phyloP scores from a whole-genome alignment of 495 filamentous ascomycete species.

The Halenospora varia region DNA sequence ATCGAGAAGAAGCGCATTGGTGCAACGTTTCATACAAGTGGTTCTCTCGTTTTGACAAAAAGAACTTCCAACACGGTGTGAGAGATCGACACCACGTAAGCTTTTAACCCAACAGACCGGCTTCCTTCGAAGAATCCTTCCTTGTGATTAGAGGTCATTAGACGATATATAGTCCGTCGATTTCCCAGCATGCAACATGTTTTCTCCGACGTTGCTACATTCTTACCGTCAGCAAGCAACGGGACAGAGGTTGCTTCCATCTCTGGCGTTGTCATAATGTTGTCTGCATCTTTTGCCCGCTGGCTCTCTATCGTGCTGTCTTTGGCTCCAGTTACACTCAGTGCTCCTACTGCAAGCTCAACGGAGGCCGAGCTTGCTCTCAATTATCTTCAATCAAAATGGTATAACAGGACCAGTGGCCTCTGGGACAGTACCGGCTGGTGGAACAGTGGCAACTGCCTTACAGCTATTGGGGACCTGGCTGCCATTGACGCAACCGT shows the following conservation, averaged over 20 bases:
- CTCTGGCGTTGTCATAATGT: neutral
- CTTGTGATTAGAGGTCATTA: neutral
- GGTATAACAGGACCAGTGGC: slow-evolving; percentile 59
- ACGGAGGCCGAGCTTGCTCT: slow-evolving; percentile 27
- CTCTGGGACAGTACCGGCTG: slow-evolving; percentile 65
- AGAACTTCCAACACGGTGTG: neutral
- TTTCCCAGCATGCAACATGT: neutral
- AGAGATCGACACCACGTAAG: neutral
- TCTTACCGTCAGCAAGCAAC: neutral
- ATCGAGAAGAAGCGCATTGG: no score
- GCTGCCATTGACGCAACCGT: slow-evolving; percentile 40
- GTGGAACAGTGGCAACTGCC: slow-evolving; percentile 73
- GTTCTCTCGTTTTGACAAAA: neutral
- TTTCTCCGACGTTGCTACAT: neutral
- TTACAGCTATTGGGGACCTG: slow-evolving; percentile 61
- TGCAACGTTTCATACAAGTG: neutral
- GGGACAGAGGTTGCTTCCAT: neutral
- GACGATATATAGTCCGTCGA: neutral
- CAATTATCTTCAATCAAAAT: slow-evolving; percentile 51
- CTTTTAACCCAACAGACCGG: neutral
- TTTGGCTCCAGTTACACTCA: neutral
- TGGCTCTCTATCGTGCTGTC: neutral
- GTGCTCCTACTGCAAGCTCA: neutral
- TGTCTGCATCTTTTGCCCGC: neutral
- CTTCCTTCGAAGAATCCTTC: neutral